A percentile compares a stretch with the other conserved stretches of the same genome.
phyloP scores from a whole-genome alignment of 2,329 filamentous ascomycete species.

The Hypoxylon sp. region DNA sequence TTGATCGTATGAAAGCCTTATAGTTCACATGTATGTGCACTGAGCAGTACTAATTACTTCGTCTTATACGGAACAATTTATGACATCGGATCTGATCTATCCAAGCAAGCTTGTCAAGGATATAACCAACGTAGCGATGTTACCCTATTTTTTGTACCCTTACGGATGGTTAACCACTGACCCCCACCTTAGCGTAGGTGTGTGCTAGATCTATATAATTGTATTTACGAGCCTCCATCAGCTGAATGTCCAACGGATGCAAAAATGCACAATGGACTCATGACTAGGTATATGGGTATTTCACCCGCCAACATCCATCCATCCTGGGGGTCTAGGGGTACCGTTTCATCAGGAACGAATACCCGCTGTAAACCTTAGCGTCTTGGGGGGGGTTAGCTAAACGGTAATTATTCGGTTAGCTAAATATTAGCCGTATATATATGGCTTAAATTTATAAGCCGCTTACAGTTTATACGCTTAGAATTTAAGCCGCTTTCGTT shows the following conservation, averaged over 20 bases:
- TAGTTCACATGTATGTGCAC: constrained; percentile 3
- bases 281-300: constrained; percentile 17
- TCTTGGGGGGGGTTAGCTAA: too few relatives aligned
- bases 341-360: constrained; percentile 30
- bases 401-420: too few relatives aligned
- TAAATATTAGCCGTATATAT: too few relatives aligned
- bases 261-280: constrained; percentile 24
- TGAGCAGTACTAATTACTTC: constrained; percentile 1
- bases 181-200: constrained; percentile 34
- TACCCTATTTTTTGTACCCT: constrained; percentile 30
- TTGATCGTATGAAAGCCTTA: neutral
- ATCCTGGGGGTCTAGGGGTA: constrained; percentile 1
- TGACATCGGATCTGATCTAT: constrained; percentile 28
- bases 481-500: too few relatives aligned
- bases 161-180: constrained; percentile 39
- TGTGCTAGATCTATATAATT: constrained; percentile 11
- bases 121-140: constrained; percentile 11
- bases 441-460: too few relatives aligned
- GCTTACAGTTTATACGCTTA: too few relatives aligned
- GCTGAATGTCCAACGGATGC: constrained; percentile 26
- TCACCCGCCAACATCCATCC: constrained; percentile 15
- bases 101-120: constrained; percentile 29
- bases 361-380: constrained; percentile 20
- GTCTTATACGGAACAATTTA: constrained; percentile 8
- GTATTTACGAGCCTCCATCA: constrained; percentile 34